phyloP scores from a whole-genome alignment of 768 basidiomycete genomes.

The Mycena rosella region DNA sequence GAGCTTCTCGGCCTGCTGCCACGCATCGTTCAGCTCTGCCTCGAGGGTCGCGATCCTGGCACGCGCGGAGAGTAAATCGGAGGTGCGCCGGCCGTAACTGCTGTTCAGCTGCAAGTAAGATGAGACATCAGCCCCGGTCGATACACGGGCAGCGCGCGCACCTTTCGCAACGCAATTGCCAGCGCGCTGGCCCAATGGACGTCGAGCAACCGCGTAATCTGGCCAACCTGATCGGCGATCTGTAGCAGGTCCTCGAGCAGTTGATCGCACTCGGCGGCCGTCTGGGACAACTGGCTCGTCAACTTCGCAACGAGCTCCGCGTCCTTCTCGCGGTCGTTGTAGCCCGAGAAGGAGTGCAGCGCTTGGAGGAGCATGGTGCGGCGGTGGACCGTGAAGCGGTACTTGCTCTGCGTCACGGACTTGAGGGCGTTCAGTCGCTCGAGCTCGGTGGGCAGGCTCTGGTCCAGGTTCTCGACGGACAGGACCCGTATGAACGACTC shows the following conservation, averaged over 20 bases:
- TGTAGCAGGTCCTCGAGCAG: conserved; percentile 68
- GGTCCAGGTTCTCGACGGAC: conserved; percentile 71
- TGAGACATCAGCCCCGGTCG: conserved; percentile 4
- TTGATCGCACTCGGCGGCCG: conserved; percentile 68
- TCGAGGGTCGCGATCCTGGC: conserved; percentile 67
- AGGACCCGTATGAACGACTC: conserved; percentile 81
- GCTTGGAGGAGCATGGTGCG: conserved; percentile 81
- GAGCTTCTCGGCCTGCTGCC: conserved; percentile 81
- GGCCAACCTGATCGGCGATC: conserved; percentile 72
- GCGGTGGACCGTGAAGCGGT: conserved; percentile 75
- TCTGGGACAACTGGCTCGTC: conserved; percentile 70
- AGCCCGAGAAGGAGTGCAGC: conserved; percentile 65
- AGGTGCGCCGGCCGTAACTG: conserved; percentile 74
- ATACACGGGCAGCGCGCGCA: conserved; percentile 36
- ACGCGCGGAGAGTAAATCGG: conserved; percentile 65
- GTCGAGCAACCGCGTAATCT: conserved; percentile 71
- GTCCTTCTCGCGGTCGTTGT: conserved; percentile 52
- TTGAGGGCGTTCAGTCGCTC: conserved; percentile 68
- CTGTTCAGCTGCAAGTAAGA: conserved; percentile 65
- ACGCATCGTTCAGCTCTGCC: conserved; percentile 83
- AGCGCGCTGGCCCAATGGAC: conserved; percentile 83
- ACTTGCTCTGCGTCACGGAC: conserved; percentile 69
- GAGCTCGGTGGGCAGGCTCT: conserved; percentile 67
- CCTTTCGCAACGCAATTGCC: conserved; percentile 81
- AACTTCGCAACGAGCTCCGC: conserved; percentile 57